These are phyloP conservation scores for Penicillium sp. DNA, from an alignment of 2,329 filamentous ascomycete species.

Conservation along the genomic window DNA sequence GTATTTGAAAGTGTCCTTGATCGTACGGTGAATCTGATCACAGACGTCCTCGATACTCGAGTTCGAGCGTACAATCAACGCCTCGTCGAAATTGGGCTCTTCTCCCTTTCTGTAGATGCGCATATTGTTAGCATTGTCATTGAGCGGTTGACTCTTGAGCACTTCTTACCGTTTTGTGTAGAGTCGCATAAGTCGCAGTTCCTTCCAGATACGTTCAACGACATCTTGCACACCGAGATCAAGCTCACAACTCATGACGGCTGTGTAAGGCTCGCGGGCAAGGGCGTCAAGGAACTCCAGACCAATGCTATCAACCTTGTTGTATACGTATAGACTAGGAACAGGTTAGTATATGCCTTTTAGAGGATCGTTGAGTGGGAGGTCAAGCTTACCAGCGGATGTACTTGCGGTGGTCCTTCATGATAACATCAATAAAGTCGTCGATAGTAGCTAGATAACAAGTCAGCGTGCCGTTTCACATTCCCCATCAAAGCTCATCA, in stretches of 20 bases:
- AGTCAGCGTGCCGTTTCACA: neutral
- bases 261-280: constrained; percentile 88
- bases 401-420: constrained; percentile 98
- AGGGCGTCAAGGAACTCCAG: constrained; percentile 91
- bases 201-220: constrained; percentile 91
- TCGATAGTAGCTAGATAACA: constrained; percentile 73
- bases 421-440: constrained; percentile 98
- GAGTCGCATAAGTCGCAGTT: constrained; percentile 83
- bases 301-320: constrained; percentile 96
- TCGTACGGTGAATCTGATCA: constrained; percentile 85
- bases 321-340: constrained; percentile 87
- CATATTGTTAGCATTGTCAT: constrained; percentile 7
- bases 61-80: constrained; percentile 85
- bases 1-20: constrained; percentile 99
- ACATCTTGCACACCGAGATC: constrained; percentile 93
- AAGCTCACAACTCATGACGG: constrained; percentile 96
- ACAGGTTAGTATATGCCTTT: neutral
- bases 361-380: neutral
- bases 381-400: constrained; percentile 66
- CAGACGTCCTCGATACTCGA: constrained; percentile 96
- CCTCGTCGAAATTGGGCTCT: constrained; percentile 87
- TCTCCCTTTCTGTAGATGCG: constrained; percentile 68
- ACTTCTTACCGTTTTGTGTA: constrained; percentile 75
- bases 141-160: neutral
- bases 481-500: neutral